Conservation (phyloP, 2,329 filamentous ascomycete species). For the Paracoccidioides brasiliensis region DNA sequence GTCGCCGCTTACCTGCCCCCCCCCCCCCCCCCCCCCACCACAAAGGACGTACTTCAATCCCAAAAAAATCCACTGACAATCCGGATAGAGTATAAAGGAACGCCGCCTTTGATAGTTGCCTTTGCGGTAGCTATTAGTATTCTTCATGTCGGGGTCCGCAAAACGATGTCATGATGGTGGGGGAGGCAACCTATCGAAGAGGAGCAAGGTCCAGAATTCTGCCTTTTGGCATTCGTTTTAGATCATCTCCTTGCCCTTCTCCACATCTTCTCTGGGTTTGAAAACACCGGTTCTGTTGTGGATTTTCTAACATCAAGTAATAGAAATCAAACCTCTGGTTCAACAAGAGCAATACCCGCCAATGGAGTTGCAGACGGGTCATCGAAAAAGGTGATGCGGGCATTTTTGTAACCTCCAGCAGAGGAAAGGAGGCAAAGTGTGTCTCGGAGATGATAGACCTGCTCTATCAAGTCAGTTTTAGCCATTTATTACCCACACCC, state of each 20-base stretch:
- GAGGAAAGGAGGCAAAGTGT: conserved; percentile 48
- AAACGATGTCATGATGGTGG: background rate
- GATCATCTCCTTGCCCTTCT: background rate
- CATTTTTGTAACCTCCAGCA: conserved; percentile 51
- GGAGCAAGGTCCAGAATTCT: background rate
- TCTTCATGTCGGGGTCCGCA: background rate
- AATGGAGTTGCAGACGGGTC: conserved; percentile 9
- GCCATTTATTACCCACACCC: too few relatives aligned
- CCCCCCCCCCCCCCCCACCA: too few relatives aligned
- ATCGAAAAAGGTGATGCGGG: conserved; percentile 43
- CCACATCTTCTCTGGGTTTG: background rate
- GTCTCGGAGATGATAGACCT: conserved; percentile 45
- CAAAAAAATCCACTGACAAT: background rate
- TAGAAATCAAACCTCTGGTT: conserved; percentile 1
- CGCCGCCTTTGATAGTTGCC: background rate
- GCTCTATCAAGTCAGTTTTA: conserved; percentile 39
- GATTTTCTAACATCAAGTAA: background rate
- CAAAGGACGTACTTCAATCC: background rate
- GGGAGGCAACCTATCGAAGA: background rate
- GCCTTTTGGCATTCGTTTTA: background rate
- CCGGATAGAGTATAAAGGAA: background rate
- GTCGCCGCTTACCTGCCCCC: background rate
- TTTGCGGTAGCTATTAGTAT: background rate
- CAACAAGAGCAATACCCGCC: conserved; percentile 2
- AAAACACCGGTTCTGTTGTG: background rate